These are phyloP conservation scores for Discostella stelligera DNA, from an alignment of 352 stramenopile genomes.

Conservation along the genomic window DNA sequence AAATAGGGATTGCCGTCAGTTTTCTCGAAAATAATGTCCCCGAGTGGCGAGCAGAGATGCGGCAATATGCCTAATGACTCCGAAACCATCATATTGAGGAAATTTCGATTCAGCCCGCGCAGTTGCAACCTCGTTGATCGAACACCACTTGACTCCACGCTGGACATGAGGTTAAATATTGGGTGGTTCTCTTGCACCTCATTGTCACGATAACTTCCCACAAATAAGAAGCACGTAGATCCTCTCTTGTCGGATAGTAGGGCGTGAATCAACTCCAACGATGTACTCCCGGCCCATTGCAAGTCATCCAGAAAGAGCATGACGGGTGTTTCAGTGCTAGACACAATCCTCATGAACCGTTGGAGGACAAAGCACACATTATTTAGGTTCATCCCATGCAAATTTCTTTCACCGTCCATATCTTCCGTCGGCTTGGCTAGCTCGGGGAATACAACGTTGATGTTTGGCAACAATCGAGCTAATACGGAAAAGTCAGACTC, in stretches of 20 bases:
- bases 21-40: conserved; percentile 39
- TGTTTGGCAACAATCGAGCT: conserved; percentile 26
- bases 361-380: conserved; percentile 31
- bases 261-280: conserved; percentile 27
- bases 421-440: neutral
- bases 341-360: conserved; percentile 56
- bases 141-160: conserved; percentile 12
- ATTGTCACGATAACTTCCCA: conserved; percentile 54
- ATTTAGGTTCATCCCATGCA: conserved; percentile 29
- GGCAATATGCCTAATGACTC: conserved; percentile 43
- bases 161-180: conserved; percentile 41
- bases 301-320: conserved; percentile 59
- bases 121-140: conserved; percentile 12
- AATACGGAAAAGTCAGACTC: conserved; percentile 23
- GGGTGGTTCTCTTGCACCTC: conserved; percentile 38
- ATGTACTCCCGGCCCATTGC: conserved; percentile 35
- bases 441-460: conserved; percentile 8
- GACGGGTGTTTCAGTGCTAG: conserved; percentile 25
- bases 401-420: conserved; percentile 6
- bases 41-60: conserved; percentile 20
- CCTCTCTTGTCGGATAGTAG: conserved; percentile 41
- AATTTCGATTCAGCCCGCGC: conserved; percentile 8
- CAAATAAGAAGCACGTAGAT: conserved; percentile 50
- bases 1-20: conserved; percentile 51
- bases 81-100: conserved; percentile 34